Base-by-base conservation (phyloP, 441 rosid species). In the Pelargonium cotyledonis region DNA sequence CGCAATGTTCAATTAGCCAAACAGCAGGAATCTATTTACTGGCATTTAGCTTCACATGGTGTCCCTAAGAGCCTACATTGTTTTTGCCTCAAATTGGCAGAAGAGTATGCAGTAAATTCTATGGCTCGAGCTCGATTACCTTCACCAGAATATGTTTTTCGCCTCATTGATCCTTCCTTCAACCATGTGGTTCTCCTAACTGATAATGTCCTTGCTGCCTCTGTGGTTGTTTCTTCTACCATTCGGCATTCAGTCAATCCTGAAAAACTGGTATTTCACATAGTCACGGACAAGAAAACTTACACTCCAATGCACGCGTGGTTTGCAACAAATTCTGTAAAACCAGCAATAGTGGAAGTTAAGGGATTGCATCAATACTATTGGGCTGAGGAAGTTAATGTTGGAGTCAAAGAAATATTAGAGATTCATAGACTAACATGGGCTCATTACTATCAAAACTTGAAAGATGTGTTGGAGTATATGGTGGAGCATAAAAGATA, bases 41-140 rank as follows among this genome's bases (percentile, higher is more conserved):
- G 97, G 96, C 96, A 89, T 83, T 83, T 94, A 76, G 97, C 97
- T 55, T 89, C 98, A 65, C 94, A 81, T 41, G 96, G 96, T 67
- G 79, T 94, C 65, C 98, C 98, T 8, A 87, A 87, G 84, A 78
- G 92, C 81, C 72, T 87, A 12, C 93, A 94, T 80, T 94, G 97
- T 71, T 94, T 94, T 70, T 83, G 90, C 79, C 88, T 94, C 51
- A 84, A 83, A 78, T 73, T 94, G 78, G 91, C 96, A 4, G 98
- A 94, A 75, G 97, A 94, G 77, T 94, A 88, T 80, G 83, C 97
- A 46, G 87, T 91, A 62, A 93, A 91, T 69, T 93, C 93, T 7
- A 64, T 80, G 75, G 98, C 98, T 23, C 85, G 98, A 68, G 83
- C 83, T 35, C 90, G 86, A 77, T 76, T 92, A 64, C 98, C 98